Percentiles rank a stretch among this genome's conserved stretches.
These are phyloP conservation scores for Elasticomyces elasticus DNA, from an alignment of 495 filamentous ascomycete species.

Conservation along the genomic window DNA sequence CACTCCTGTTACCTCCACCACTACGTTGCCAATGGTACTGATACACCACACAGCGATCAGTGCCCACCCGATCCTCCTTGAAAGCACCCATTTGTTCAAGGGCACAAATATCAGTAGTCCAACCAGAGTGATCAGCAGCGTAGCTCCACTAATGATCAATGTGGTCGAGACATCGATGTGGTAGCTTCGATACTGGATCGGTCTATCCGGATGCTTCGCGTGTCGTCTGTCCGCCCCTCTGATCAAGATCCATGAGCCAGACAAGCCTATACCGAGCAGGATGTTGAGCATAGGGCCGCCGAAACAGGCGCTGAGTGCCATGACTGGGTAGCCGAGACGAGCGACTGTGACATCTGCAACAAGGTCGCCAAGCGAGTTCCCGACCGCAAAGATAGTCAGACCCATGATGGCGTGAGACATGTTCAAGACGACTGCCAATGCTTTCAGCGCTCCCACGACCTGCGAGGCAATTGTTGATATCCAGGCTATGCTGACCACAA, in stretches of 20 bases:
- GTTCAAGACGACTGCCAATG: slow-evolving; percentile 80
- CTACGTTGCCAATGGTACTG: slow-evolving; percentile 75
- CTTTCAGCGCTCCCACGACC: slow-evolving; percentile 90
- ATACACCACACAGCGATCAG: slow-evolving; percentile 74
- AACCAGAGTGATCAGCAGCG: slow-evolving; percentile 69
- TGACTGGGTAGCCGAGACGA: slow-evolving; percentile 84
- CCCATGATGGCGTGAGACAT: slow-evolving; percentile 96
- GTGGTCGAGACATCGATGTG: slow-evolving; percentile 74
- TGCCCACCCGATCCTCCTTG: slow-evolving; percentile 67
- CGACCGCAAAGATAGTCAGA: slow-evolving; percentile 91
- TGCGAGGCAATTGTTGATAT: slow-evolving; percentile 93
- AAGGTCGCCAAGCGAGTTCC: slow-evolving; percentile 88
- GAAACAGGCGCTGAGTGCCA: slow-evolving; percentile 93
- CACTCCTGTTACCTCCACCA: slow-evolving; percentile 52
- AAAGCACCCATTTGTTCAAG: slow-evolving; percentile 83
- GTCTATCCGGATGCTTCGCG: slow-evolving; percentile 48
- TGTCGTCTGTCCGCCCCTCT: slow-evolving; percentile 45
- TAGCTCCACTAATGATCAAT: slow-evolving; percentile 68
- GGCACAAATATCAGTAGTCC: slow-evolving; percentile 73
- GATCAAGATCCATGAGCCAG: slow-evolving; percentile 75
- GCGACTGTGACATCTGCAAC: slow-evolving; percentile 94
- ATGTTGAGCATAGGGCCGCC: slow-evolving; percentile 98
- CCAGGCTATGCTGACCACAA: slow-evolving; percentile 84
- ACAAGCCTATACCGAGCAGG: slow-evolving; percentile 80
- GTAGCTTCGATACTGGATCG: slow-evolving; percentile 42